Conservation (phyloP, 805 yeast species). For the Candida corydali region DNA sequence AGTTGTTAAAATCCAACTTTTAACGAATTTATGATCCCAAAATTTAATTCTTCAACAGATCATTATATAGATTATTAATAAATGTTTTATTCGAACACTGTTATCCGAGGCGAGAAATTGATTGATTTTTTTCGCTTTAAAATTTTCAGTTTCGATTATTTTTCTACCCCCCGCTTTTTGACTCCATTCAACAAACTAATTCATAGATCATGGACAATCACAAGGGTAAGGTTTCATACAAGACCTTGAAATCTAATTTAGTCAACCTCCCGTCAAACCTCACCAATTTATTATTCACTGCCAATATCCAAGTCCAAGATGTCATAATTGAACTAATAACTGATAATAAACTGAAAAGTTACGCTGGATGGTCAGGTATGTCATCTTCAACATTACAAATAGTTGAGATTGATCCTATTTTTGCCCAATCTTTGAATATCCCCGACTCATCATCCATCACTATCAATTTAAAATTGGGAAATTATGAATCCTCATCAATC, state of each 20-base stretch:
- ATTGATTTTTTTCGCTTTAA: not conserved
- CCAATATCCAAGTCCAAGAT: slow-evolving; percentile 54
- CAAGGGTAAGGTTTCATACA: slow-evolving; percentile 22
- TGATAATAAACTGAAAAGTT: slow-evolving; percentile 20
- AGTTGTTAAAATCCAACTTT: slow-evolving; percentile 19
- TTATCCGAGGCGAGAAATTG: slow-evolving; percentile 1
- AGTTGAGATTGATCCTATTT: slow-evolving; percentile 64
- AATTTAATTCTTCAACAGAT: slow-evolving; percentile 19
- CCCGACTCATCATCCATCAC: slow-evolving; percentile 35
- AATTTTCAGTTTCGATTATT: not conserved
- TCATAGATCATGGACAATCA: slow-evolving; percentile 31
- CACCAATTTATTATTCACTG: slow-evolving; percentile 42
- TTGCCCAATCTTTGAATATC: slow-evolving; percentile 51
- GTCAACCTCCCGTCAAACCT: slow-evolving; percentile 52
- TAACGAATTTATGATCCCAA: slow-evolving; percentile 8
- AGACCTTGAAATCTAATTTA: slow-evolving; percentile 43
- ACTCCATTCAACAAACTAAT: not conserved
- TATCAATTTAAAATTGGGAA: slow-evolving; percentile 45
- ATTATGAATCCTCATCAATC: slow-evolving; percentile 54
- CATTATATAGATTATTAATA: not conserved
- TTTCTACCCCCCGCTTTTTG: not conserved
- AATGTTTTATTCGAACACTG: not conserved
- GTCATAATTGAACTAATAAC: slow-evolving; percentile 48
- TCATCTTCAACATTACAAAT: slow-evolving; percentile 25
- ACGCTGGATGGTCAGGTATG: slow-evolving; percentile 70